Evolutionary conservation across 2,329 filamentous ascomycete species (phyloP).

Genomic region (Aspergillus sp.): DNA sequence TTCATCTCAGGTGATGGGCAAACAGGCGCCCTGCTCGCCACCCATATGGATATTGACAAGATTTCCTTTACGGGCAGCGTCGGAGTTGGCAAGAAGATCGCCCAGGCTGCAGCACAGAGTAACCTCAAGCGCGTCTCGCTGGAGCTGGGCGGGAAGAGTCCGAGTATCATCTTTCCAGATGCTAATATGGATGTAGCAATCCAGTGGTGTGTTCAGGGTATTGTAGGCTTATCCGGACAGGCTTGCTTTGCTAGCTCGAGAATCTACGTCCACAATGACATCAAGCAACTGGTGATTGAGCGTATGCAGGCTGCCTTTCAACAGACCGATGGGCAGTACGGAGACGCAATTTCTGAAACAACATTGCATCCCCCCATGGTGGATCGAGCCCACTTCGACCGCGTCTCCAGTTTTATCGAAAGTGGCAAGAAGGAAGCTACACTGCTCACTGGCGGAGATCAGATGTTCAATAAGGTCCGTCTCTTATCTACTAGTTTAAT

Average conservation of each 20-base stretch:
- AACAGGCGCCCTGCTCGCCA: conserved; percentile 36
- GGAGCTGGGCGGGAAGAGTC: conserved; percentile 15
- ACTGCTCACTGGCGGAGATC: background rate
- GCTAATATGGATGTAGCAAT: conserved; percentile 18
- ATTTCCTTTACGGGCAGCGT: conserved; percentile 20
- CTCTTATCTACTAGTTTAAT: too few species aligned
- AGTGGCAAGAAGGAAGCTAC: background rate
- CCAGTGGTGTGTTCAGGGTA: conserved; percentile 6
- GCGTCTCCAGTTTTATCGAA: background rate
- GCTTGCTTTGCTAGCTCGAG: conserved; percentile 12
- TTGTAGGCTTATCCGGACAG: conserved; percentile 12
- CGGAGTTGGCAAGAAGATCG: conserved; percentile 11
- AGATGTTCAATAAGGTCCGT: background rate
- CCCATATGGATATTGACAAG: conserved; percentile 14
- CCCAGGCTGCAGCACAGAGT: conserved; percentile 11
- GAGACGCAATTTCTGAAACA: background rate
- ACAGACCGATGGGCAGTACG: background rate
- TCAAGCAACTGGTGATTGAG: background rate
- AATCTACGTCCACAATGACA: conserved; percentile 15
- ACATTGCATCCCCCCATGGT: background rate
- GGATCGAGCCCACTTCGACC: background rate
- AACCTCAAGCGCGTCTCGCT: conserved; percentile 16
- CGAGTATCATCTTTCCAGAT: conserved; percentile 13
- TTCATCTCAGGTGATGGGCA: conserved; percentile 56
- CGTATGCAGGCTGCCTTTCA: background rate